Base-by-base conservation (phyloP, 108 stramenopile genomes). In the Skeletonema potamos region DNA sequence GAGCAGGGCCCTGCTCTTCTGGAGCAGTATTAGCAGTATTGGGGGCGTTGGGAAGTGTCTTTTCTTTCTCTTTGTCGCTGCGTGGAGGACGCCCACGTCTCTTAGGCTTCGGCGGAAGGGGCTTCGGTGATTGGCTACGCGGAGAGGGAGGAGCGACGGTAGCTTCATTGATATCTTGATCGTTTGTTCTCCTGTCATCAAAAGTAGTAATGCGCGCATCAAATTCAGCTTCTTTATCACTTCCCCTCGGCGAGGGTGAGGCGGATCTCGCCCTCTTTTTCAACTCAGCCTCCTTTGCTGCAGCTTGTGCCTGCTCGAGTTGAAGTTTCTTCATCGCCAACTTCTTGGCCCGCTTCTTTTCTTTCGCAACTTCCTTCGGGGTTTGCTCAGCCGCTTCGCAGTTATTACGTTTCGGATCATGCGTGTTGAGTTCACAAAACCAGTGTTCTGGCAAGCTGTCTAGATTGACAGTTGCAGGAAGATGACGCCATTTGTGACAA, bases 401-500 rank as follows among this genome's bases (percentile, higher is more conserved):
- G 39, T 60, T 68, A 48, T 81, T 90, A 27, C 89, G 70, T 55
- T 82, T 83, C 26, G 77, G 62, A 67, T 93, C 92, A 66, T 85
- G 90, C 4, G 55, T 57, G 62, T 96, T 96, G 75, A 94, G 58
- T 44, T 93, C 85, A 66, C 95, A 96, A 57, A 83, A 94, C 95
- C 95, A 96, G 51, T 81, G 58, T 15, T 93, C 88, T 26, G 93
- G 92, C 12, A 96, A 72, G 10, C 68, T 73, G 8, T 86, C 72
- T 24, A 81, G 64, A 66, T 91, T 72, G 26, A 93, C 79, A 43
- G 70, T 48, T 33, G 76, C 70, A 11, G 95, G 92, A 13, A 96
- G 71, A 66, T 89, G 74, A 32, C 95, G 91, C 95, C 95, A 96
- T 60, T 94, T 92, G 22, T 74, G 72, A 72, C 95, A 96, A 9